A percentile compares a stretch with the other conserved stretches of the same genome.
These are phyloP conservation scores for Salix koriyanagi DNA, from an alignment of 345 rosid genomes.

Conservation along the genomic window DNA sequence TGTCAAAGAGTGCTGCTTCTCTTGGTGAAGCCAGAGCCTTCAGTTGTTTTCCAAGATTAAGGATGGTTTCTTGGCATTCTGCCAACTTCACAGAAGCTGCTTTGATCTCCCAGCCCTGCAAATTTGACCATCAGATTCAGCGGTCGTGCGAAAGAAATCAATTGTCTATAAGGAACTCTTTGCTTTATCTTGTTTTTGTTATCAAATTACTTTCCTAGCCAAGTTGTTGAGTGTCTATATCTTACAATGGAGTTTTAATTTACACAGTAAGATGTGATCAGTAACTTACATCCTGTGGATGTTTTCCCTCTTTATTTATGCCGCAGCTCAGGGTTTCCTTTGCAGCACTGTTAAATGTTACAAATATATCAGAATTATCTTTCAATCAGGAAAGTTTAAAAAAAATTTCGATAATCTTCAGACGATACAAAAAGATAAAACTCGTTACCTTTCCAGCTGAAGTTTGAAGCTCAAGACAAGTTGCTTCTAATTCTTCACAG, in stretches of 20 bases:
- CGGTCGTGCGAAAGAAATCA: not conserved
- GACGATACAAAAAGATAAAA: not conserved
- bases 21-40: slow-evolving; percentile 62
- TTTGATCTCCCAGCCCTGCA: slow-evolving; percentile 63
- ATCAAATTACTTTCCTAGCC: not conserved
- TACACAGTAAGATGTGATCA: not conserved
- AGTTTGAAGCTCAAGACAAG: slow-evolving; percentile 90
- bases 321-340: slow-evolving; percentile 37
- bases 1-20: slow-evolving; percentile 41
- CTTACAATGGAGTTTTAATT: not conserved
- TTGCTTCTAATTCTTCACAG: slow-evolving; percentile 84
- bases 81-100: slow-evolving; percentile 78
- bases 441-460: slow-evolving; percentile 72
- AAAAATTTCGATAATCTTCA: not conserved
- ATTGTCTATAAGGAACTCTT: not conserved
- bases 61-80: slow-evolving; percentile 83
- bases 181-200: not conserved
- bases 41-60: slow-evolving; percentile 67
- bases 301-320: slow-evolving; percentile 42
- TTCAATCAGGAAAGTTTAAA: not conserved
- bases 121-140: slow-evolving; percentile 9
- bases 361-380: slow-evolving; percentile 11
- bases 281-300: slow-evolving; percentile 51
- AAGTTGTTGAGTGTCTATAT: not conserved
- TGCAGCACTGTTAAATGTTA: slow-evolving; percentile 45